These are phyloP conservation scores for Rutstroemia sp. DNA, from an alignment of 2,329 filamentous ascomycete genomes.

Conservation along the genomic window DNA sequence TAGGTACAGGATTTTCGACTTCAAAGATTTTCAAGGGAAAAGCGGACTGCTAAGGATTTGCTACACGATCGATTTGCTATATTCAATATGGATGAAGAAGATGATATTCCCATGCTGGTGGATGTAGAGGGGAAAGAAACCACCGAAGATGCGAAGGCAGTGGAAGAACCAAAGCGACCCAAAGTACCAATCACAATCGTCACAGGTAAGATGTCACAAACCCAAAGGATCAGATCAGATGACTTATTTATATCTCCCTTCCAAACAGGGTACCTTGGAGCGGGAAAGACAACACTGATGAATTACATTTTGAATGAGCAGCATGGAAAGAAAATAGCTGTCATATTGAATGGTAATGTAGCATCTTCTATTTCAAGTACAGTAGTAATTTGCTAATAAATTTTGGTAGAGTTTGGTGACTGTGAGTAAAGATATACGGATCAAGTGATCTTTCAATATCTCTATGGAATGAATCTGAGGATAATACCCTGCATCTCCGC, in stretches of 20 bases:
- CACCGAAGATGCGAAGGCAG: constrained; percentile 25
- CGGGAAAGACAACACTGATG: constrained; percentile 89
- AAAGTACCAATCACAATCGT: constrained; percentile 83
- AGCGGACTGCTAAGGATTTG: not conserved
- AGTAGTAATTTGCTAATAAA: constrained; percentile 10
- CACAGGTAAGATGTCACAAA: constrained; percentile 47
- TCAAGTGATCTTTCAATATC: constrained; percentile 6
- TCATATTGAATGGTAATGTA: constrained; percentile 77
- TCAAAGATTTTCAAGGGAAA: not conserved
- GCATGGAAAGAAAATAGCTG: constrained; percentile 96
- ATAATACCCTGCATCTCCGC: too few species aligned
- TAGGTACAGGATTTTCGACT: not conserved
- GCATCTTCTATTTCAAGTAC: constrained; percentile 27
- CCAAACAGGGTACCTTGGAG: constrained; percentile 74
- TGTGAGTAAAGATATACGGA: constrained; percentile 43
- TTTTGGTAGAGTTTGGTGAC: constrained; percentile 63
- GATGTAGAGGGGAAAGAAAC: constrained; percentile 34
- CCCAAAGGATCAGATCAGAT: not conserved
- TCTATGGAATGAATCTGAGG: not conserved
- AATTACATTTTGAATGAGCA: constrained; percentile 94
- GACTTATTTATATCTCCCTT: not conserved
- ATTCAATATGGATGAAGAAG: constrained; percentile 52
- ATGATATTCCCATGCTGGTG: constrained; percentile 57
- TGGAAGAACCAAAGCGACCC: constrained; percentile 42
- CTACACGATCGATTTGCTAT: not conserved